A percentile compares a stretch with the other conserved stretches of the same genome.
These are phyloP conservation scores for Thinopyrum elongatum DNA, from an alignment of 176 grass and related monocot genomes.

Conservation along the genomic window DNA sequence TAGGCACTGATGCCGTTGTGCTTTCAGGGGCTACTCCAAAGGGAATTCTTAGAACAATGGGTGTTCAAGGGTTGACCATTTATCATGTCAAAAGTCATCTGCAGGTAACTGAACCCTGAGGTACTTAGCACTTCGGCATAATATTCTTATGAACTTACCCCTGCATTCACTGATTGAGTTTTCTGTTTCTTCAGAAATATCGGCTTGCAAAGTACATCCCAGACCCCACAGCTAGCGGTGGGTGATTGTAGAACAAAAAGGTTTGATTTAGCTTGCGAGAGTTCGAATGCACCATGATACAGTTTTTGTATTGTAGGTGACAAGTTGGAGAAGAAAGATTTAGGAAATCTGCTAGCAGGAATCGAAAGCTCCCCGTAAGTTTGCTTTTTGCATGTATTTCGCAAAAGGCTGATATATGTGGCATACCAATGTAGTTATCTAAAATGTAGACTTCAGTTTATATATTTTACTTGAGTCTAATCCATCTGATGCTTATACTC, in stretches of 20 bases:
- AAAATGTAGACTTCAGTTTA: not conserved
- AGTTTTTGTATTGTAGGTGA: not conserved
- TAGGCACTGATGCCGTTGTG: not conserved
- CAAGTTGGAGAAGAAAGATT: not conserved
- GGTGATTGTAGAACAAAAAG: not conserved
- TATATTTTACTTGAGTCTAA: not conserved
- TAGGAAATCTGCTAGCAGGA: not conserved
- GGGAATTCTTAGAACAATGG: conserved; percentile 47
- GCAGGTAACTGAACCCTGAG: conserved; percentile 21
- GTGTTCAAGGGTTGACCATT: conserved; percentile 40
- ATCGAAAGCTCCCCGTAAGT: not conserved
- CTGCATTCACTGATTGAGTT: not conserved
- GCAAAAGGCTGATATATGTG: not conserved
- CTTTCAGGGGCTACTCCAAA: conserved; percentile 49
- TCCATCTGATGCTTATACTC: not conserved
- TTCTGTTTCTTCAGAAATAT: conserved; percentile 42
- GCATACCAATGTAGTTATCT: not conserved
- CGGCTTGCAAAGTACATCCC: conserved; percentile 48
- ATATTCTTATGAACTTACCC: not conserved
- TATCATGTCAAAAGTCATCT: conserved; percentile 56
- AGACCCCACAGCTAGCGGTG: conserved; percentile 40
- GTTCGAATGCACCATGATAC: not conserved
- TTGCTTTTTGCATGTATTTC: not conserved
- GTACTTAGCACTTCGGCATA: not conserved
- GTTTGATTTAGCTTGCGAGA: not conserved